Evolutionary conservation across 139 green algal species (phyloP).

Genomic region (Eudorina sp.): DNA sequence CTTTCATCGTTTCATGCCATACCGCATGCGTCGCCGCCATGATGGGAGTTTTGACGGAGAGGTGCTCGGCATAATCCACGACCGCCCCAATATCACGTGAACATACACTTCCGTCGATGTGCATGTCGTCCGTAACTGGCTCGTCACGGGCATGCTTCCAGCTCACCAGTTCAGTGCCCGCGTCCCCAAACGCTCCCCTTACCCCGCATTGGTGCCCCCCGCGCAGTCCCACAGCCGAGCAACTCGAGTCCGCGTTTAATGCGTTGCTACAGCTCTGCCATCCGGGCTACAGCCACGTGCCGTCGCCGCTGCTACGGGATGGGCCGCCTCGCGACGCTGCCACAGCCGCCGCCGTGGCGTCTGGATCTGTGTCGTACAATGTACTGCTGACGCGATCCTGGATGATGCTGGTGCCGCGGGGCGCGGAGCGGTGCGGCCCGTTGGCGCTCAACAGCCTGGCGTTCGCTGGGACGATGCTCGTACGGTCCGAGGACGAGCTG

Average conservation of each 20-base stretch:
- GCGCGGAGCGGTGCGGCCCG: conserved; percentile 58
- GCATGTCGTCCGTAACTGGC: no score
- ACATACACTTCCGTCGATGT: no score
- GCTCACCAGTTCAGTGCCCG: no score
- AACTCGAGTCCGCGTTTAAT: conserved; percentile 26
- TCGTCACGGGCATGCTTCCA: no score
- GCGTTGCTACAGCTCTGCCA: conserved; percentile 29
- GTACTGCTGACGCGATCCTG: conserved; percentile 31
- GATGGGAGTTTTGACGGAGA: no score
- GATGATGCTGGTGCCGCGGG: conserved; percentile 66
- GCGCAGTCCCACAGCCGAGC: conserved; percentile 8
- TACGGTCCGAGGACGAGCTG: conserved; percentile 72
- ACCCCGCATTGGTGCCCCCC: no score
- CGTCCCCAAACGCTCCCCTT: no score
- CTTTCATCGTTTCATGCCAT: no score
- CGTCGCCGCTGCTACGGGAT: not conserved
- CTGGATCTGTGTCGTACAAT: conserved; percentile 46
- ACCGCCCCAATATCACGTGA: no score
- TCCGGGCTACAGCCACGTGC: conserved; percentile 26
- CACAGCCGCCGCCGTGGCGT: conserved; percentile 8
- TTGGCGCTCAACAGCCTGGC: conserved; percentile 80
- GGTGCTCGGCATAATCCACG: no score
- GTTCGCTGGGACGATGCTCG: conserved; percentile 86
- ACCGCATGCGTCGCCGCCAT: no score
- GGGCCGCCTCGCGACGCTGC: not conserved